A percentile compares a stretch with the other conserved stretches of the same genome.
Evolutionary conservation across 78 protist genomes (phyloP).

Genomic region (Dictyostelium citrinum): DNA sequence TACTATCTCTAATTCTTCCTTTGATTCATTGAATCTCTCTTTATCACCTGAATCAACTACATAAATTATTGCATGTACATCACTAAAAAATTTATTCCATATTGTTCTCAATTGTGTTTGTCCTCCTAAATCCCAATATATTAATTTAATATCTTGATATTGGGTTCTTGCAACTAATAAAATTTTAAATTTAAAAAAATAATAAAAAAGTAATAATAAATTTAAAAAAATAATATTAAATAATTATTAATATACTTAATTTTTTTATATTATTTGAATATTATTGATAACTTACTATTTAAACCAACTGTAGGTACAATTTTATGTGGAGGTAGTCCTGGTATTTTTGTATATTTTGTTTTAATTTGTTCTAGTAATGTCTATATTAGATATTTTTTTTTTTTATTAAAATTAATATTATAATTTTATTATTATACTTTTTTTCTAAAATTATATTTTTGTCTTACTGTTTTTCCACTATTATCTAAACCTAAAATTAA

Average conservation of each 20-base stretch:
- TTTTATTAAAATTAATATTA: too few species aligned
- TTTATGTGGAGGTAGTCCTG: slow-evolving; percentile 47
- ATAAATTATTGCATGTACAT: slow-evolving; percentile 95
- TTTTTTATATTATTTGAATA: background rate
- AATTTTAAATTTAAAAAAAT: too few species aligned
- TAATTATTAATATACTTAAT: too few species aligned
- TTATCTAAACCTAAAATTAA: slow-evolving; percentile 82
- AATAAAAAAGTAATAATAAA: background rate
- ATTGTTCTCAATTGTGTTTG: slow-evolving; percentile 94
- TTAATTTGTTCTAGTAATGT: slow-evolving; percentile 69
- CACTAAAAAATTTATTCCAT: slow-evolving; percentile 96
- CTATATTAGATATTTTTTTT: background rate
- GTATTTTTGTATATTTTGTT: slow-evolving; percentile 68
- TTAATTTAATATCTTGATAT: slow-evolving; percentile 15
- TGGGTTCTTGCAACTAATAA: slow-evolving; percentile 49
- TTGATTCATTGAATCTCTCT: slow-evolving; percentile 85
- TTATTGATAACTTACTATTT: slow-evolving; percentile 20
- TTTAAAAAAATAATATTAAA: background rate
- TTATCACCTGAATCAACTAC: slow-evolving; percentile 96
- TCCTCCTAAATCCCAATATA: slow-evolving; percentile 94
- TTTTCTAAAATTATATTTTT: too few species aligned
- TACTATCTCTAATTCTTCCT: slow-evolving; percentile 37
- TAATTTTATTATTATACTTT: too few species aligned
- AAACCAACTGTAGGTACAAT: slow-evolving; percentile 76
- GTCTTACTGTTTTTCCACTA: slow-evolving; percentile 85